These are phyloP conservation scores for Pelargonium fulgidum DNA, from an alignment of 441 rosid species.

Conservation along the genomic window DNA sequence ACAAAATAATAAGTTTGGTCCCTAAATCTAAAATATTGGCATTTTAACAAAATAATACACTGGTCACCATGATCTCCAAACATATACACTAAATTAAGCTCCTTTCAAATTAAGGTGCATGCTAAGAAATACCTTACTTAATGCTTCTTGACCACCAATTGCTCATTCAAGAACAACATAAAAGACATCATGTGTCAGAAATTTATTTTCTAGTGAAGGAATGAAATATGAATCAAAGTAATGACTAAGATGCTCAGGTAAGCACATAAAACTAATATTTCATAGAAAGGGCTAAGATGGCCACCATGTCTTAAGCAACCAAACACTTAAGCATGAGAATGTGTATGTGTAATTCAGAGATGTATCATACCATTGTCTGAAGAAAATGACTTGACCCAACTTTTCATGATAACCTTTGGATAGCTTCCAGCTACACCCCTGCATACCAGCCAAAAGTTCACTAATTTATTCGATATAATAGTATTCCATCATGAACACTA, in stretches of 20 bases:
- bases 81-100: not conserved
- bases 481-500: no score
- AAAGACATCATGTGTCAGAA: not conserved
- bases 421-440: slow-evolving; percentile 32
- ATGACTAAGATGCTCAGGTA: not conserved
- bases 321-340: not conserved
- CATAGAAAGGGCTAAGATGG: not conserved
- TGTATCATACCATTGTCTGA: slow-evolving; percentile 55
- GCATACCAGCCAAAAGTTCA: slow-evolving; percentile 13
- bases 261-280: not conserved
- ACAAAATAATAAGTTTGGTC: not conserved
- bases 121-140: not conserved
- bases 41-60: not conserved
- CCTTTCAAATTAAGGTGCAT: not conserved
- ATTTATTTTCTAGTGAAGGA: not conserved
- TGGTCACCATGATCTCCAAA: not conserved
- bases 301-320: not conserved
- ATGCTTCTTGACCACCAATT: not conserved
- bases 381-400: slow-evolving; percentile 56
- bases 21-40: not conserved
- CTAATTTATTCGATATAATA: no score
- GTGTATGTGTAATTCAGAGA: not conserved
- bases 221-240: slow-evolving; percentile 5
- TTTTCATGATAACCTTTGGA: slow-evolving; percentile 36
- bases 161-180: not conserved